phyloP scores from a whole-genome alignment of 192 early-diverging fungal genomes.

The Mycoemilia scoparia region DNA sequence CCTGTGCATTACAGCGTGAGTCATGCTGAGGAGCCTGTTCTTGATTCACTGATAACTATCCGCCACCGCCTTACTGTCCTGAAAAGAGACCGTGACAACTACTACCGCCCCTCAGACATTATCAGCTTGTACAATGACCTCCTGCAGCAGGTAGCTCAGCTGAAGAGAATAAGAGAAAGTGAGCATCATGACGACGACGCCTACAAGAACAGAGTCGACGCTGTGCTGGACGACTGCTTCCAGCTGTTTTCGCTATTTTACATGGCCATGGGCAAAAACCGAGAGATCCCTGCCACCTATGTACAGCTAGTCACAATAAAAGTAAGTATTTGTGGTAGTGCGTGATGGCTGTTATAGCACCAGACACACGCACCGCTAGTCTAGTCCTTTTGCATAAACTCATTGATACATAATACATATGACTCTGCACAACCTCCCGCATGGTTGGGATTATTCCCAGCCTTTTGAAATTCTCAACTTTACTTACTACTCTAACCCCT shows the following conservation, averaged over 20 bases:
- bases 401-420: no score
- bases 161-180: constrained; percentile 25
- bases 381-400: no score
- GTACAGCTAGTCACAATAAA: constrained; percentile 59
- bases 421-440: no score
- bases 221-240: constrained; percentile 56
- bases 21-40: constrained; percentile 36
- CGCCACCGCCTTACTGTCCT: constrained; percentile 50
- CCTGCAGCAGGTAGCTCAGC: constrained; percentile 19
- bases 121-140: constrained; percentile 43
- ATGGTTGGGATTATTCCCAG: no score
- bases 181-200: constrained; percentile 32
- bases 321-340: no score
- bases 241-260: constrained; percentile 60
- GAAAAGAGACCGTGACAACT: constrained; percentile 54
- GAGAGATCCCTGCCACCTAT: constrained; percentile 57
- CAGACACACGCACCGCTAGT: not conserved
- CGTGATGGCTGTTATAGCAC: no score
- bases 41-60: constrained; percentile 44
- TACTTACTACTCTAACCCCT: no score
- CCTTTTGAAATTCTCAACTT: no score
- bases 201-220: constrained; percentile 42
- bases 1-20: constrained; percentile 11
- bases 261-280: constrained; percentile 53
- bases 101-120: constrained; percentile 44